Base-by-base conservation (phyloP, 148 eudicot genomes). In the Mesembryanthemum crystallinum region DNA sequence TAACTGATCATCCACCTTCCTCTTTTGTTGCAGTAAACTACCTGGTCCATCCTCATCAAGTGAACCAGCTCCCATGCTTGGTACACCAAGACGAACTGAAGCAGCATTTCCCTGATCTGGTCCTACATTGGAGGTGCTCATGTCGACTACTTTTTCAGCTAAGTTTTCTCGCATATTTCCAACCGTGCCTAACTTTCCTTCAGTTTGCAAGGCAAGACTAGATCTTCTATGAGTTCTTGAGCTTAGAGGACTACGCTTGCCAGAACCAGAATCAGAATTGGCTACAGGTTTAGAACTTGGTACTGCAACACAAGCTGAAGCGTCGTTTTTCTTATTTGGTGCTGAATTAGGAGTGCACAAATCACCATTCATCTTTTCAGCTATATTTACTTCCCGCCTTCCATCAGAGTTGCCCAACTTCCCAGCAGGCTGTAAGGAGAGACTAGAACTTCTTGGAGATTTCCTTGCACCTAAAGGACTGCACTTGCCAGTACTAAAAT, bases 1-100 rank as follows among this genome's bases (percentile, higher is more conserved):
- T 28, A 75, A 67, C 23, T 63, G 79, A 54, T 58, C 68, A 73
- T 79, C 89, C 62, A 75, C 66, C 79, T 81, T 86, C 79, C 90
- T 88, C 85, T 89, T 94, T 35, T 64, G 79, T 58, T 77, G 73
- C 52, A 65, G 62, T 3, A 28, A 28, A 70, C 60, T 45, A 76
- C 67, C 75, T 70, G 73, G 63, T 27, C 51, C 83, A 59, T 72
- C 79, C 61, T 75, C 85, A 67, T 66, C 60, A 45, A 6, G 30
- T 10, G 49, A 61, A 17, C 21, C 43, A 72, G 43, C 43, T 75
- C 61, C n/a, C n/a, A n/a, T n/a, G n/a, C n/a, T n/a, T n/a, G n/a
- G n/a, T n/a, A n/a, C n/a, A n/a, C n/a, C 75, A 32, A 37, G 20
- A 65, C 69, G 58, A 51, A 57, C 64, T 60, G 72, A 73, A 64